Base-by-base conservation (phyloP, 1,139 yeast species). In the Candida freyschussii region DNA sequence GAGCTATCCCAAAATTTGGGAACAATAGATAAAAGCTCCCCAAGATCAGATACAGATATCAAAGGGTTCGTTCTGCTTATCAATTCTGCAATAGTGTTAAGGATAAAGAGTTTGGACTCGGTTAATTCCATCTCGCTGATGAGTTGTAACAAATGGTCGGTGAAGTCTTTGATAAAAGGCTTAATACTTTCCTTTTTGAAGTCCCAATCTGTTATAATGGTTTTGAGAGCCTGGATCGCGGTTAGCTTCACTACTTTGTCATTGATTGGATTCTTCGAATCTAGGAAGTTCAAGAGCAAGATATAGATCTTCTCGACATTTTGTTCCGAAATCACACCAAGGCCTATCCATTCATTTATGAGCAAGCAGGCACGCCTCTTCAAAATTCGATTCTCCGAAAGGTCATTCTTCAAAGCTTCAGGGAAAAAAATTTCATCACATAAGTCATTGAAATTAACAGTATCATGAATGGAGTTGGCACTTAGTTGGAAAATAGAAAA, bases 121-220 rank as follows among this genome's bases (percentile, higher is more conserved):
- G 89, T 75, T 26, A 75, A 58, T 12, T 63, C 61, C 39, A 81
- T 67, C 8, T 62, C 59, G 7, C 65, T 60, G 27, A 77, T 56
- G 20, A 81, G 52, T 13, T 62, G 54, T 12, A 78, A 52, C 26
- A 76, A 62, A n/a, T 70, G 55, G 3, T 60, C 53, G 7, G 85
- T 68, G 19, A 74, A 72, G 3, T 63, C 64, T 23, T 72, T 68
- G 35, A 83, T 62, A 49, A 60, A 86, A 1, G 93, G 87, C 39
- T 71, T 61, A 48, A 91, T 85, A 26, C 67, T 75, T 10, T 62
- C 63, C 39, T 83, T 77, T 26, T 76, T 69, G 53, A 89, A 87
- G 42, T 83, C 91, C 87, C 94, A 86, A 47, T 86, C 96, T 41
- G 85, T 91, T 18, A 87, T 66, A 29, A 83, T 68, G 17, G 73